Conservation (phyloP, 2,329 filamentous ascomycete genomes). For the Penicillium sp. region DNA sequence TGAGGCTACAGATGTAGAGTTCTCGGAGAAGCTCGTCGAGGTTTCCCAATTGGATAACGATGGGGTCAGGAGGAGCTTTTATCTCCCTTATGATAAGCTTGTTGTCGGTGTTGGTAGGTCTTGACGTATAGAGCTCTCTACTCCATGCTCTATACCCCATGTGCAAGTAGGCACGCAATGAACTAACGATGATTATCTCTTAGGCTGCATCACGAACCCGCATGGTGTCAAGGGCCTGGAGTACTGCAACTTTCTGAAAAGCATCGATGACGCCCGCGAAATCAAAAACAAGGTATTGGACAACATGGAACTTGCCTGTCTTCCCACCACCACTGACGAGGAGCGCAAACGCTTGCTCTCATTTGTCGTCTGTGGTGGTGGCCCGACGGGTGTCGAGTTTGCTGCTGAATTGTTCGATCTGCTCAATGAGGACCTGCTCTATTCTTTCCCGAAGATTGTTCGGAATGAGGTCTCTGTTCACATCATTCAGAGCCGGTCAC, state of each 20-base stretch:
- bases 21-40: slow-evolving; percentile 86
- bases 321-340: slow-evolving; percentile 87
- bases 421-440: slow-evolving; percentile 85
- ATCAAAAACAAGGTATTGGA: slow-evolving; percentile 85
- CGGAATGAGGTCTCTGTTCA: slow-evolving; percentile 97
- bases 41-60: slow-evolving; percentile 66
- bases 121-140: neutral
- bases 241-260: slow-evolving; percentile 90
- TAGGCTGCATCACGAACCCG: slow-evolving; percentile 80
- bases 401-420: slow-evolving; percentile 94
- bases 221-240: slow-evolving; percentile 95
- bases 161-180: neutral
- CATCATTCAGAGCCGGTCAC: slow-evolving; percentile 86
- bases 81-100: slow-evolving; percentile 95
- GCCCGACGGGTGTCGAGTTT: slow-evolving; percentile 95
- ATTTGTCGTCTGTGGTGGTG: slow-evolving; percentile 93
- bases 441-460: slow-evolving; percentile 80
- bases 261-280: slow-evolving; percentile 82
- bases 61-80: slow-evolving; percentile 77
- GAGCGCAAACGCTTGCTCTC: slow-evolving; percentile 84
- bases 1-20: slow-evolving; percentile 81
- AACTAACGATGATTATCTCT: slow-evolving; percentile 6
- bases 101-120: slow-evolving; percentile 71
- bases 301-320: slow-evolving; percentile 83
- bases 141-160: neutral